Evolutionary conservation across 192 early-diverging fungal species (phyloP).

Genomic region (Linnemannia exigua): DNA sequence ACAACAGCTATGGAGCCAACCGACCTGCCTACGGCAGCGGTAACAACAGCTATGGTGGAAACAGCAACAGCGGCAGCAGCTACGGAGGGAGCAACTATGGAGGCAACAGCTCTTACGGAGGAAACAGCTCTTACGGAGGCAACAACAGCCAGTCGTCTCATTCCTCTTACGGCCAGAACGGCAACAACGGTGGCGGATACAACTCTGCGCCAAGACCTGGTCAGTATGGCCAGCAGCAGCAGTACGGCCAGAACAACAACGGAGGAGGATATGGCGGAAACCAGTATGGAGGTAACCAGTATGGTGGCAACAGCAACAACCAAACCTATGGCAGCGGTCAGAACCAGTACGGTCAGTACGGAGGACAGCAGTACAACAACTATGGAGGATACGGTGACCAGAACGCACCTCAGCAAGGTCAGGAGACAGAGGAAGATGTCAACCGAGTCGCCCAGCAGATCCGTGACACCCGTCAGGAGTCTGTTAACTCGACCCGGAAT

Average conservation of each 20-base stretch:
- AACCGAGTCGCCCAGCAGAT: conserved; percentile 74
- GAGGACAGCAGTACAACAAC: conserved; percentile 31
- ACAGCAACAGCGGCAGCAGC: conserved; percentile 12
- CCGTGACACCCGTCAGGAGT: conserved; percentile 71
- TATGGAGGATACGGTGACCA: conserved; percentile 52
- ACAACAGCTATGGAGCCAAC: conserved; percentile 16
- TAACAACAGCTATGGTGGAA: conserved; percentile 17
- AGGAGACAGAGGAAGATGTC: conserved; percentile 77
- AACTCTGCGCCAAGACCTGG: conserved; percentile 17
- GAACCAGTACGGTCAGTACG: conserved; percentile 18
- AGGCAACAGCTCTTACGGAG: conserved; percentile 11
- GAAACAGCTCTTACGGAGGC: conserved; percentile 1
- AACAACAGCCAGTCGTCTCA: conserved; percentile 7
- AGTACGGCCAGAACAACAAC: conserved; percentile 27
- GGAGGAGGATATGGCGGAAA: conserved; percentile 6
- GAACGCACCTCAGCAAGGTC: conserved; percentile 40
- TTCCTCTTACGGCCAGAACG: conserved; percentile 30
- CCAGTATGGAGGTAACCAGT: conserved; percentile 19
- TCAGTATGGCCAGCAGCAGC: conserved; percentile 17
- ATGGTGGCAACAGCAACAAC: conserved; percentile 17
- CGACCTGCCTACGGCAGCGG: conserved; percentile 12
- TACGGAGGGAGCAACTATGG: conserved; percentile 4
- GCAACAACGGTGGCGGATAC: conserved; percentile 8
- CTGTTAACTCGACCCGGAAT: conserved; percentile 75
- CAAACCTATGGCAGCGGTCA: neutral